Percentiles rank a stretch among this genome's conserved stretches.
Conservation (phyloP, 2,329 filamentous ascomycete species). For the Allantophomopsis cytisporea region DNA sequence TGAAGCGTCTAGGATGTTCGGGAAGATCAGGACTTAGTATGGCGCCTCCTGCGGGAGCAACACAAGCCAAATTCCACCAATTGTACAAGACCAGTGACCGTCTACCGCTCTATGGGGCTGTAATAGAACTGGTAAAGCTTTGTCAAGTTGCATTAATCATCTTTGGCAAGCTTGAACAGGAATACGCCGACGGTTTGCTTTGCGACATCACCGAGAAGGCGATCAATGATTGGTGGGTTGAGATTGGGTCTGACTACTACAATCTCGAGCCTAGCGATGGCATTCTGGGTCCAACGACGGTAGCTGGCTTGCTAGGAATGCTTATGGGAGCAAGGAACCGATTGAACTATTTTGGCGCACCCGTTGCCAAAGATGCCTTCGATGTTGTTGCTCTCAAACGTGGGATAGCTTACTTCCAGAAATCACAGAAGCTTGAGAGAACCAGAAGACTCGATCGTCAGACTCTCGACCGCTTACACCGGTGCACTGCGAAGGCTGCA, state of each 20-base stretch:
- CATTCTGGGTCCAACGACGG: slow-evolving; percentile 81
- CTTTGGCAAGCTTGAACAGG: slow-evolving; percentile 75
- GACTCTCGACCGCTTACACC: slow-evolving; percentile 70
- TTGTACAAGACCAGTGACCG: slow-evolving; percentile 80
- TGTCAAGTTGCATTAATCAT: slow-evolving; percentile 82
- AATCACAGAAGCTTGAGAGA: slow-evolving; percentile 66
- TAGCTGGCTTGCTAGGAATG: slow-evolving; percentile 75
- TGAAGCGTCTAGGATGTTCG: slow-evolving; percentile 86
- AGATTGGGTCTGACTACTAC: slow-evolving; percentile 84
- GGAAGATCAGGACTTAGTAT: slow-evolving; percentile 79
- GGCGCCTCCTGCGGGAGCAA: slow-evolving; percentile 63
- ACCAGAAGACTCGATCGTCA: slow-evolving; percentile 71
- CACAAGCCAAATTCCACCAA: slow-evolving; percentile 82
- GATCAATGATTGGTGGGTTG: slow-evolving; percentile 90
- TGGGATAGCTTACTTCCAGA: slow-evolving; percentile 81
- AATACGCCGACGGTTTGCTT: slow-evolving; percentile 82
- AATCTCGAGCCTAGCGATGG: slow-evolving; percentile 88
- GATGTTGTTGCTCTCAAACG: slow-evolving; percentile 72
- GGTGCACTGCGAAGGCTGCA: slow-evolving; percentile 78
- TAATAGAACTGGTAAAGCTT: slow-evolving; percentile 78
- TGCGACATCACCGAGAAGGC: slow-evolving; percentile 89
- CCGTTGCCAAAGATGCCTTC: slow-evolving; percentile 83
- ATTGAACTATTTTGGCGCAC: slow-evolving; percentile 70
- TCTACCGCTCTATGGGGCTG: slow-evolving; percentile 63
- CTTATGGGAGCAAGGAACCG: slow-evolving; percentile 84